Conservation (phyloP, 495 filamentous ascomycete species). For the Alectoria sarmentosa region DNA sequence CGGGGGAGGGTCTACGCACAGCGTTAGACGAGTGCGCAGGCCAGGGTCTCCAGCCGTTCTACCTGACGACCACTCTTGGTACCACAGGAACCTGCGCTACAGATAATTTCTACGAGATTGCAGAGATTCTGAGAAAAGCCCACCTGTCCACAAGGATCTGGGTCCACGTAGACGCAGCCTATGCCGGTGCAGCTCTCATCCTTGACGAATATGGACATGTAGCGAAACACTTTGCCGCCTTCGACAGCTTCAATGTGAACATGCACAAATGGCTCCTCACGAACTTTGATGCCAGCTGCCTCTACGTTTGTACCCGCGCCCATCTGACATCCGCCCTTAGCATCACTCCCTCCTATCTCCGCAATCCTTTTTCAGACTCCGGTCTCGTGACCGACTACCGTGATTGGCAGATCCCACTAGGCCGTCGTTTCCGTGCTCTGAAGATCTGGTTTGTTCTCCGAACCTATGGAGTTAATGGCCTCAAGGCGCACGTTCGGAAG, state of each 20-base stretch:
- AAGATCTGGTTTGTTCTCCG: slow-evolving; percentile 98
- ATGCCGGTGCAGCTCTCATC: slow-evolving; percentile 79
- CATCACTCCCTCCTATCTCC: slow-evolving; percentile 76
- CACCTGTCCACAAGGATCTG: slow-evolving; percentile 49
- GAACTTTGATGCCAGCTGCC: slow-evolving; percentile 86
- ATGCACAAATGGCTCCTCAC: slow-evolving; percentile 98
- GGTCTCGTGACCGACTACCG: slow-evolving; percentile 94
- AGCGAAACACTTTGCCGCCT: slow-evolving; percentile 50
- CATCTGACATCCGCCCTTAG: slow-evolving; percentile 73
- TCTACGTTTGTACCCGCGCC: slow-evolving; percentile 67
- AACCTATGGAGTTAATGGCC: slow-evolving; percentile 71
- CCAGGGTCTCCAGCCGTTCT: slow-evolving; percentile 75
- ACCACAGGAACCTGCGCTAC: slow-evolving; percentile 84
- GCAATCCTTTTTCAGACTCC: slow-evolving; percentile 68
- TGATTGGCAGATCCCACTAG: slow-evolving; percentile 97
- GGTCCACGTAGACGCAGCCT: slow-evolving; percentile 96
- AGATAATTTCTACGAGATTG: slow-evolving; percentile 71
- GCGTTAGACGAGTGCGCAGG: slow-evolving; percentile 52
- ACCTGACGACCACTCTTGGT: slow-evolving; percentile 76
- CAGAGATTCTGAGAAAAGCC: slow-evolving; percentile 53
- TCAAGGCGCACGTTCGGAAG: slow-evolving; percentile 65
- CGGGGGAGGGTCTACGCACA: slow-evolving; percentile 50
- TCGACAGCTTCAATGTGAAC: slow-evolving; percentile 90
- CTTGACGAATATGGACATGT: slow-evolving; percentile 74
- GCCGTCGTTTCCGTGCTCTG: slow-evolving; percentile 80